A percentile compares a stretch with the other conserved stretches of the same genome.
These are phyloP conservation scores for Fusarium tricinctum DNA, from an alignment of 2,329 filamentous ascomycete species.

Conservation along the genomic window DNA sequence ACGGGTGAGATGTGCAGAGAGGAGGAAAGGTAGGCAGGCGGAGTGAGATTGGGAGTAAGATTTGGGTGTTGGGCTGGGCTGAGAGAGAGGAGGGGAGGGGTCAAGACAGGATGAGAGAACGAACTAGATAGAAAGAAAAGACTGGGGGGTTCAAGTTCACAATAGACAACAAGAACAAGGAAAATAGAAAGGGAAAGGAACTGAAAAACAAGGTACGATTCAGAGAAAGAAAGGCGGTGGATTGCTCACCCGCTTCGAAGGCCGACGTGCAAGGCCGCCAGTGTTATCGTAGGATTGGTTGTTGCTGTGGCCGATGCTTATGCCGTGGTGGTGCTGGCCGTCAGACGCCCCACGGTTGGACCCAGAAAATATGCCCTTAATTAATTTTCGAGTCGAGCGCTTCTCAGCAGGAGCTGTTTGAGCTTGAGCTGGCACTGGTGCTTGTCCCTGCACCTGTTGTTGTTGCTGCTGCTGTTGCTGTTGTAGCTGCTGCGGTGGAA, in stretches of 20 bases:
- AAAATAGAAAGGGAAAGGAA: conserved; percentile 3
- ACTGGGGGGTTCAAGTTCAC: conserved; percentile 29
- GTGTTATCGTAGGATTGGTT: conserved; percentile 63
- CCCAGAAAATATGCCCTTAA: conserved; percentile 67
- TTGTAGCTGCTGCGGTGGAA: conserved; percentile 41
- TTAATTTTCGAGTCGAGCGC: conserved; percentile 66
- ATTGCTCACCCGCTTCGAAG: conserved; percentile 71
- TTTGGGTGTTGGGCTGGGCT: conserved; percentile 33
- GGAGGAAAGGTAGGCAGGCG: conserved; percentile 14
- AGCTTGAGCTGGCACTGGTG: conserved; percentile 34
- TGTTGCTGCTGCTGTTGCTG: conserved; percentile 53
- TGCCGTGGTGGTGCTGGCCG: conserved; percentile 50
- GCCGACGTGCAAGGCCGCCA: conserved; percentile 64
- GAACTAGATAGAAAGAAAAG: conserved; percentile 15
- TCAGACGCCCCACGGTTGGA: conserved; percentile 52
- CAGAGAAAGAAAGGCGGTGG: conserved; percentile 56
- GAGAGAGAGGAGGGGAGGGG: conserved; percentile 29
- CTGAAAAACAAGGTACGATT: conserved; percentile 55
- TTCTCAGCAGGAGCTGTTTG: conserved; percentile 57
- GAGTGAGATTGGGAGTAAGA: conserved; percentile 33
- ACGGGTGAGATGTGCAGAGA: neutral
- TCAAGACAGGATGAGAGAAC: conserved; percentile 14
- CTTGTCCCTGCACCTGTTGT: neutral
- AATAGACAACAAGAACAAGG: conserved; percentile 20
- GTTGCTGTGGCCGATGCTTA: conserved; percentile 48